Evolutionary conservation across 495 filamentous ascomycete genomes (phyloP).

Genomic region (Penicillium maclennaniae): DNA sequence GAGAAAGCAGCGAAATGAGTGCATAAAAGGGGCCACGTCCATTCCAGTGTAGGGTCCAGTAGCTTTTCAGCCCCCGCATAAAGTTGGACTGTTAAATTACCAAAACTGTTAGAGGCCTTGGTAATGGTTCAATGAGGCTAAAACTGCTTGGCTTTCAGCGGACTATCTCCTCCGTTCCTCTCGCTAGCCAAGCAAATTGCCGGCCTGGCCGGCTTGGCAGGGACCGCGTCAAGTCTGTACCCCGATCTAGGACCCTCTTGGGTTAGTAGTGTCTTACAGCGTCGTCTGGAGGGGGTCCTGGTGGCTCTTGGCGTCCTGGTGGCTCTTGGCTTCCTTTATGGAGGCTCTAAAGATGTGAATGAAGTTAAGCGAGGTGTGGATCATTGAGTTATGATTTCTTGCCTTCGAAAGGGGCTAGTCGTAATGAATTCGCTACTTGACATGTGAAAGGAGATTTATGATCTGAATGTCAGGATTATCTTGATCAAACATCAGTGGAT

Average conservation of each 20-base stretch:
- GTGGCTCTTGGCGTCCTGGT: neutral
- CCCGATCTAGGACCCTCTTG: neutral
- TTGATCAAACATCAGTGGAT: too few relatives aligned
- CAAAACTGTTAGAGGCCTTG: neutral
- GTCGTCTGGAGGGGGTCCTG: neutral
- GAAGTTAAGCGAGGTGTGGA: neutral
- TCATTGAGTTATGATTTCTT: neutral
- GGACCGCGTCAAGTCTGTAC: neutral
- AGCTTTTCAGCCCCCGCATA: neutral
- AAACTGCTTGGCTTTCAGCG: neutral
- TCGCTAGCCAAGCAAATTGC: conserved; percentile 5
- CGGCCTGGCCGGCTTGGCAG: conserved; percentile 10
- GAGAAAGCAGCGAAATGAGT: too few relatives aligned
- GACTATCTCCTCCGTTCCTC: conserved; percentile 4
- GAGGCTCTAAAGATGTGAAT: neutral
- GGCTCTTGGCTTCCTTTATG: neutral
- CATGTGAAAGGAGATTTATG: too few relatives aligned
- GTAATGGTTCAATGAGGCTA: conserved; percentile 2
- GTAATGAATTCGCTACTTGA: too few relatives aligned
- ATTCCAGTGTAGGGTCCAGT: neutral
- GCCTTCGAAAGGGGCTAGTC: too few relatives aligned
- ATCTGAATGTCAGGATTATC: too few relatives aligned
- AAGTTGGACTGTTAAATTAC: neutral
- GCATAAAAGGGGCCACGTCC: neutral
- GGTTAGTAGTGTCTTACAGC: conserved; percentile 3